Evolutionary conservation across 805 yeast genomes (phyloP).

Genomic region (Candida bentonensis): DNA sequence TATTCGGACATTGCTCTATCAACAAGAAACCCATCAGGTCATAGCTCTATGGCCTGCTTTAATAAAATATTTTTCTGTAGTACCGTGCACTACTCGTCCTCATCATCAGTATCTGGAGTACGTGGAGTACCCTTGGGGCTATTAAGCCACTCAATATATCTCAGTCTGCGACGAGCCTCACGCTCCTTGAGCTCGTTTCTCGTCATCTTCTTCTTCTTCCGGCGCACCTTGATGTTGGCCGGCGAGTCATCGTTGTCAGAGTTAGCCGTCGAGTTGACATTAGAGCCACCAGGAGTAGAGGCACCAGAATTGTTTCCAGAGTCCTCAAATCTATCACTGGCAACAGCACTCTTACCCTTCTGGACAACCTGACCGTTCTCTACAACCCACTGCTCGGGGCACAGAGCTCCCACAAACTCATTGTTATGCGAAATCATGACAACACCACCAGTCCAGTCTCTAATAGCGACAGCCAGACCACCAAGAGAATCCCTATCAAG

Average conservation of each 20-base stretch:
- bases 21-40: too few relatives aligned
- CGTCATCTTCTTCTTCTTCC: constrained; percentile 92
- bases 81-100: constrained; percentile 32
- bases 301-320: constrained; percentile 27
- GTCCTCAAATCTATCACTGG: constrained; percentile 71
- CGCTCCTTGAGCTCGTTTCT: constrained; percentile 89
- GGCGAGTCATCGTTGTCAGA: constrained; percentile 74
- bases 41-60: too few relatives aligned
- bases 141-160: constrained; percentile 88
- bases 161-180: constrained; percentile 84
- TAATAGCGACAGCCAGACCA: constrained; percentile 92
- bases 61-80: background rate
- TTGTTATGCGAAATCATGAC: constrained; percentile 96
- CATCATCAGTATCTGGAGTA: constrained; percentile 88
- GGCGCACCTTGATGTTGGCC: constrained; percentile 85
- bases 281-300: constrained; percentile 33
- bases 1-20: too few relatives aligned
- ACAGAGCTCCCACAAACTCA: constrained; percentile 92
- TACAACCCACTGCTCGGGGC: constrained; percentile 98
- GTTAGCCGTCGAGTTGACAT: constrained; percentile 29
- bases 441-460: constrained; percentile 98
- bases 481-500: constrained; percentile 97
- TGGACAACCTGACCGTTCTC: constrained; percentile 83
- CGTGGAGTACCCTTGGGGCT: constrained; percentile 97
- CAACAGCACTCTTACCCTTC: constrained; percentile 66